Evolutionary conservation across 2,329 filamentous ascomycete genomes (phyloP), one percentile per base, ranked within the genome.

Genomic region (Ilyonectria robusta): DNA sequence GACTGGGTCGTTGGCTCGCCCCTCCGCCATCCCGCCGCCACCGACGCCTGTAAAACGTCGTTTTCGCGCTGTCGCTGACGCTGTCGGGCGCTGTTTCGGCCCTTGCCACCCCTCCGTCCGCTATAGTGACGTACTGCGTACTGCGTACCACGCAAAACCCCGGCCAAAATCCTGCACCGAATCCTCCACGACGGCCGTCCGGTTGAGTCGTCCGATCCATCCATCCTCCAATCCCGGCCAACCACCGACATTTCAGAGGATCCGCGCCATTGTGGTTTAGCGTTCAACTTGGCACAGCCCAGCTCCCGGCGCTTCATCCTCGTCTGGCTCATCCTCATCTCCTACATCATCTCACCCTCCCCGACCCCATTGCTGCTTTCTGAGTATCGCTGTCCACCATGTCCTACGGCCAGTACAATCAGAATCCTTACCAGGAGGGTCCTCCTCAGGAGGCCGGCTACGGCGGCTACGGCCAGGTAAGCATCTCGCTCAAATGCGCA

Each of bases 401-500:
- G 89, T 89, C 89, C 72, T 87, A 89, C 82, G 82, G 84, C 70
- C 87, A 88, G 76, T 91, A 92, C 79, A 84, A 87, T 71, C 86
- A 87, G 70, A 92, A 92, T 77, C 91, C 90, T 44, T 93, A 93
- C 78, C 84, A 87, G 68, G 84, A 87, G 76, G 85, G 80, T 54
- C 83, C 86, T 4, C 75, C 79, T 64, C 83, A 85, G 65, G 85
- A 86, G 77, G 76, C 81, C 65, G 84, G 82, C 62, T 82, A 87
- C 66, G 80, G 78, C 63, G 79, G 79, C 66, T 84, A 84, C 66
- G 78, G 79, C 61, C 80, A 81, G 83, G 85, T 86, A 78, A 81
- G 81, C 82, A 67, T 65, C 69, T 53, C 50, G 15, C 62, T 67
- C 64, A 55, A 56, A 55, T 31, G 48, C 48, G 21, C 23, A 15